Base-by-base conservation (phyloP, 2,329 filamentous ascomycete species). In the Pezicula rhizophila region DNA sequence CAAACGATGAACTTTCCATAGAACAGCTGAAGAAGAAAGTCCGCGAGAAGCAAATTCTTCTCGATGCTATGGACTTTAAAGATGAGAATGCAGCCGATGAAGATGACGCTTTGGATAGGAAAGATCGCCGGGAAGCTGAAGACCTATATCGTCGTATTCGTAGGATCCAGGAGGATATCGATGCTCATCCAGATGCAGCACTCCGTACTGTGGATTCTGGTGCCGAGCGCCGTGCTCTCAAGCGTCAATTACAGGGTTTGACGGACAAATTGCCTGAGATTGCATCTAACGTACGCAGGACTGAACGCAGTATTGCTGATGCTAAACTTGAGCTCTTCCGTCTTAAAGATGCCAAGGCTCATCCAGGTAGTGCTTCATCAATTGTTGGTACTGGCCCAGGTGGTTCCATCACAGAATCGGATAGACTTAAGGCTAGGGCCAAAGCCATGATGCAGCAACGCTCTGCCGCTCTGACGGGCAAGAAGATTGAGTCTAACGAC, bases 401-500 rank as follows among this genome's bases (percentile, higher is more conserved):
- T 39, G 93, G 93, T 46, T 72, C 82, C 40, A 82, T 99, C 38
- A 99, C 93, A 0, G 93, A 99, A 68, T 87, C 89, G 3, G 93
- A 99, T 69, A 83, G 92, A 47, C 80, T 97, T 57, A 97, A 96
- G 73, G 93, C 93, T 33, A 83, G 91, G 58, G 92, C 93, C 28
- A 95, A 91, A 70, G 92, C 92, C 35, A 95, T 96, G 83, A 99
- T 99, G 93, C 92, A 97, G 70, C 91, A 96, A 62, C 86, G 93
- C 51, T 91, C 93, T 57, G 93, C 93, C 48, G 92, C 93, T 15
- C 72, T 99, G 54, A 89, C 90, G 18, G 93, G 93, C 49, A 89
- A 85, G 67, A 90, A 91, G 64, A 75, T 83, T 42, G 82, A 88
- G 34, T 67, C 74, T 2, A 73, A 72, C 41, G 79, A 84, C 52